These are phyloP conservation scores for Hortiboletus flavorubellus DNA, from an alignment of 768 basidiomycete genomes.

Conservation along the genomic window DNA sequence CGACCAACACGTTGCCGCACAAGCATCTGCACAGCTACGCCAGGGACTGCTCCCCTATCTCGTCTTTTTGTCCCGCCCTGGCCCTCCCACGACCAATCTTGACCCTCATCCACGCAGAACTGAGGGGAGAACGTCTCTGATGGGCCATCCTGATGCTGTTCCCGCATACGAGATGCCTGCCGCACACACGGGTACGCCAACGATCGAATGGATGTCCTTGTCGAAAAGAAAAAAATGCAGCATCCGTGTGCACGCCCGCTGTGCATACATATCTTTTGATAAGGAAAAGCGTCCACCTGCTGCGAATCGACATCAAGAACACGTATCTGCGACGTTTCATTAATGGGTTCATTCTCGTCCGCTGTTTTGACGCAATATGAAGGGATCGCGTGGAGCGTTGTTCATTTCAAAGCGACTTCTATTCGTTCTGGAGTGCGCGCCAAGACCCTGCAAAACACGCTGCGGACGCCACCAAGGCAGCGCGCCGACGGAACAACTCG, in stretches of 20 bases:
- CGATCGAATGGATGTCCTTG: neutral
- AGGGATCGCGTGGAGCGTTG: slow-evolving; percentile 15
- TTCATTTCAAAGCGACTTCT: slow-evolving; percentile 18
- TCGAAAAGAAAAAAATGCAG: slow-evolving; percentile 5
- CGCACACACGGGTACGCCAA: neutral
- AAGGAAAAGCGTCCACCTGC: neutral
- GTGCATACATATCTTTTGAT: slow-evolving; percentile 7
- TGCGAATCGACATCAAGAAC: slow-evolving; percentile 1
- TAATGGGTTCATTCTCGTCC: slow-evolving; percentile 4
- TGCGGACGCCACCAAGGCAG: slow-evolving; percentile 7
- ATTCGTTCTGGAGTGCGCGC: neutral
- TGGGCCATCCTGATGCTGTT: neutral
- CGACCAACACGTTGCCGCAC: slow-evolving; percentile 23
- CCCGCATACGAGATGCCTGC: neutral
- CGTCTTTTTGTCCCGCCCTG: neutral
- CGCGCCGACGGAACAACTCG: slow-evolving; percentile 1
- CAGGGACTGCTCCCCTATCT: neutral
- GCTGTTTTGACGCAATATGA: slow-evolving; percentile 5
- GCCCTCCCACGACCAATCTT: neutral
- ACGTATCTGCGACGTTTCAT: slow-evolving; percentile 3
- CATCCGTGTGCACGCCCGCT: slow-evolving; percentile 3
- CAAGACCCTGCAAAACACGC: neutral
- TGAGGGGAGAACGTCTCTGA: slow-evolving; percentile 2
- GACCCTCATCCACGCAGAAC: neutral
- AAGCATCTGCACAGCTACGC: slow-evolving; percentile 6